Percentiles rank a stretch among this genome's conserved stretches.
Evolutionary conservation across 2,329 filamentous ascomycete species (phyloP).

Genomic region (Xylariaceae sp.): DNA sequence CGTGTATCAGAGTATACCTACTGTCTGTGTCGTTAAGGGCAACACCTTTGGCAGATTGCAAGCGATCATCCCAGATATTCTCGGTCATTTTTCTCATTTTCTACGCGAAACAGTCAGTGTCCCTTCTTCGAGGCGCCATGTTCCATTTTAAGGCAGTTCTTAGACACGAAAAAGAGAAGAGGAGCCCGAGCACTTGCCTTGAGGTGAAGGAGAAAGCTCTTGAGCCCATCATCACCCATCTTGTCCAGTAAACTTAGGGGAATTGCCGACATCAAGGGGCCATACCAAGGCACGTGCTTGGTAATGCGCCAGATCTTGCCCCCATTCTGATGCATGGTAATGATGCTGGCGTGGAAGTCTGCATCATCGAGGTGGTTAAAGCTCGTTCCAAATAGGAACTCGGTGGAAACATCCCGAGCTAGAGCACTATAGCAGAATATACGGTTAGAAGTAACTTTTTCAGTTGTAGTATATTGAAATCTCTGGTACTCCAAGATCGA

Average conservation of each 20-base stretch:
- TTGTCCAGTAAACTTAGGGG: neutral
- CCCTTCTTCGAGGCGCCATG: too few relatives aligned
- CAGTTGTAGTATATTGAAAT: too few relatives aligned
- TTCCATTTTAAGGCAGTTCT: too few relatives aligned
- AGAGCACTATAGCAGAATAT: neutral
- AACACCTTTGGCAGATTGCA: too few relatives aligned
- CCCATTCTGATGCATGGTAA: neutral
- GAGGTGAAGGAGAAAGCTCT: neutral
- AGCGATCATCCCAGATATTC: neutral
- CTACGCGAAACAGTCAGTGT: too few relatives aligned
- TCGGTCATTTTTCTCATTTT: neutral
- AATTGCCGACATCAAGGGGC: neutral
- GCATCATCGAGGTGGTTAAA: neutral
- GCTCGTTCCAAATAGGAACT: neutral
- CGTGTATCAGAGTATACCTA: conserved; percentile 6
- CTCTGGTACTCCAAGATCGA: too few relatives aligned
- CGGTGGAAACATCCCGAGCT: neutral
- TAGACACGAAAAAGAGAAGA: too few relatives aligned
- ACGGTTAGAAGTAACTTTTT: too few relatives aligned
- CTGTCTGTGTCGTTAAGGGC: neutral
- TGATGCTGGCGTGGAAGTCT: neutral
- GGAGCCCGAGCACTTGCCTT: neutral
- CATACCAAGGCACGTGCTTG: neutral
- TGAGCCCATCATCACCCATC: neutral
- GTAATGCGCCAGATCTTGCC: neutral